These are phyloP conservation scores for Selenicereus undatus DNA, from an alignment of 148 eudicot genomes.

Conservation along the genomic window DNA sequence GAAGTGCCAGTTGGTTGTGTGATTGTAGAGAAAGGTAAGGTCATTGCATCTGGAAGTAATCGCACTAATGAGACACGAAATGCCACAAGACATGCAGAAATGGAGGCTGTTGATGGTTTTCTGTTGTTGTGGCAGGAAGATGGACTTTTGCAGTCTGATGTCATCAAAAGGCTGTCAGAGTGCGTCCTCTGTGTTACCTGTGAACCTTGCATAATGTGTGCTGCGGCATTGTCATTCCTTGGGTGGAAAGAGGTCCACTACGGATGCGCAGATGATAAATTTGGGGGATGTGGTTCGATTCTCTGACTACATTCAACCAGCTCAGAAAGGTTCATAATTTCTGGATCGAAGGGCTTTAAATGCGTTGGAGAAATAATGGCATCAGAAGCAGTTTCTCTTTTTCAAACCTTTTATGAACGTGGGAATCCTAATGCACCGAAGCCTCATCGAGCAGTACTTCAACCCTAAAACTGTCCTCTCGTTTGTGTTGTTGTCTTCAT, in stretches of 20 bases:
- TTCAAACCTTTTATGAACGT: slow-evolving; percentile 73
- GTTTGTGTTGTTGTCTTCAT: neutral
- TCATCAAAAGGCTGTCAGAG: slow-evolving; percentile 51
- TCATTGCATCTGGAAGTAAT: slow-evolving; percentile 72
- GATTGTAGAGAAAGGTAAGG: slow-evolving; percentile 50
- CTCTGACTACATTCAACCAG: slow-evolving; percentile 56
- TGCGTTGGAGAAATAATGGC: slow-evolving; percentile 85
- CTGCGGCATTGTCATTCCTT: slow-evolving; percentile 73
- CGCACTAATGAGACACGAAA: slow-evolving; percentile 80
- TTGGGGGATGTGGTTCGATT: slow-evolving; percentile 95
- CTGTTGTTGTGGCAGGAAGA: slow-evolving; percentile 60
- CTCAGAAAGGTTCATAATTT: slow-evolving; percentile 19
- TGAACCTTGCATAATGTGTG: slow-evolving; percentile 99
- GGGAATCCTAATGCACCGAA: slow-evolving; percentile 92
- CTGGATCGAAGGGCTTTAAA: slow-evolving; percentile 44
- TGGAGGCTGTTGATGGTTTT: slow-evolving; percentile 76
- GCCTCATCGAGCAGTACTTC: slow-evolving; percentile 66
- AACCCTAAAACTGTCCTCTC: slow-evolving; percentile 14
- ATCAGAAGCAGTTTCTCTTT: slow-evolving; percentile 64
- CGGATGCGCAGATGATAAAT: slow-evolving; percentile 86
- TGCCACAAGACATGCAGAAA: slow-evolving; percentile 87
- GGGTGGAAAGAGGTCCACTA: slow-evolving; percentile 82
- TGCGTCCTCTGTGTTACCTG: slow-evolving; percentile 84
- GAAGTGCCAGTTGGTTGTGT: slow-evolving; percentile 90
- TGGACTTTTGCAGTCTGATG: slow-evolving; percentile 48